These are phyloP conservation scores for Zygotorulaspora danielsina DNA, from an alignment of 805 yeast species.

Conservation along the genomic window DNA sequence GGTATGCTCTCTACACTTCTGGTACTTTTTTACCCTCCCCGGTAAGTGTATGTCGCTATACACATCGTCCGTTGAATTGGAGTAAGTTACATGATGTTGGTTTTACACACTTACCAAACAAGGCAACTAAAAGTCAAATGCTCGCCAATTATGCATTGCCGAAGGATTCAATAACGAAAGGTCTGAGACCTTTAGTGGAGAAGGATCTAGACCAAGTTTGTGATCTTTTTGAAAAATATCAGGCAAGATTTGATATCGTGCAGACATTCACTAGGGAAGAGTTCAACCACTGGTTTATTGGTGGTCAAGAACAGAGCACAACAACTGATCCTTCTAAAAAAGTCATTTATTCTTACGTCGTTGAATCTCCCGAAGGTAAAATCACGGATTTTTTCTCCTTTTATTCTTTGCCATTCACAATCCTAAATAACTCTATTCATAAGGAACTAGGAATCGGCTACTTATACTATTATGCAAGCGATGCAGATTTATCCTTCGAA, in stretches of 20 bases:
- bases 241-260: constrained; percentile 63
- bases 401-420: constrained; percentile 83
- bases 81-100: constrained; percentile 83
- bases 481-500: constrained; percentile 45
- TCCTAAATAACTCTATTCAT: constrained; percentile 60
- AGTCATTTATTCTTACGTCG: constrained; percentile 76
- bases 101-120: constrained; percentile 73
- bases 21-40: constrained; percentile 94
- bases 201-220: constrained; percentile 64
- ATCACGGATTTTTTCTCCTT: constrained; percentile 89
- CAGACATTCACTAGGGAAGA: constrained; percentile 60
- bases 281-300: constrained; percentile 75
- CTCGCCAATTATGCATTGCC: constrained; percentile 63
- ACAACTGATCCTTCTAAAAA: constrained; percentile 25
- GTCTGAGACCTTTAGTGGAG: constrained; percentile 48
- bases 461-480: constrained; percentile 82
- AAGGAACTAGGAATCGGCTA: constrained; percentile 79
- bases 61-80: constrained; percentile 95
- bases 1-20: constrained; percentile 96
- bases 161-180: constrained; percentile 45
- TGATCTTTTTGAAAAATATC: constrained; percentile 56
- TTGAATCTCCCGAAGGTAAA: constrained; percentile 48
- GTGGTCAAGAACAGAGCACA: constrained; percentile 38
- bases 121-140: constrained; percentile 66
- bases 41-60: constrained; percentile 78